Evolutionary conservation across 805 yeast species (phyloP), one percentile per base, ranked within the genome.

Genomic region (Tetrapisispora nanseiensis): DNA sequence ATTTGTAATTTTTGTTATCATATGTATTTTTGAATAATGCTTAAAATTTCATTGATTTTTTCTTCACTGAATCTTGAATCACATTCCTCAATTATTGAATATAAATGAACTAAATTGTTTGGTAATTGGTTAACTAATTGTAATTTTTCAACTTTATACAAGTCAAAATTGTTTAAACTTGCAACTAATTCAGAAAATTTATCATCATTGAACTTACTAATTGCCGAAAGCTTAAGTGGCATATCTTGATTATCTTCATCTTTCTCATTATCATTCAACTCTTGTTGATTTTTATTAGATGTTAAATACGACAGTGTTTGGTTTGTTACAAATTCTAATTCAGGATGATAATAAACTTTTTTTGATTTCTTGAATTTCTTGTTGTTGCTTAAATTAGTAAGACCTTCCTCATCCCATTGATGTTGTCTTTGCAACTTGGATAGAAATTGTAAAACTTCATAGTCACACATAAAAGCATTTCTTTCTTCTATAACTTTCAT

Each of bases 61-160:
- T 75, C 82, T 45, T 83, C 85, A n/a, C 67, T 64, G 52, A 87
- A 82, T 51, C 98, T 70, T 47, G 76, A 78, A 51, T 90, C 98
- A 61, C 95, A 90, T 57, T 92, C 97, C 57, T 90, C 98, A 1
- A 90, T 78, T 23, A 90, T 66, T 0, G 92, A 72, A 57, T 78
- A 86, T 40, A 90, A 68, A 29, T 76, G 80, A 11, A 89, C 96
- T 69, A 86, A 66, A 5, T 86, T 76, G 36, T 80, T 68, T 1
- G 98, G 98, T 23, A 86, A 70, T 7, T 79, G 69, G 59, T 90
- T 89, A 43, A 89, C 72, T 31, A 90, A 75, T 63, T 90, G 96
- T 32, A 90, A 66, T 50, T 80, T 77, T 56, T 90, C 98, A 21
- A 84, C 79, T 60, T 86, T 84, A 64, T 82, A 87, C 41, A 90